A percentile compares a stretch with the other conserved stretches of the same genome.
These are phyloP conservation scores for Russula dissimulans DNA, from an alignment of 768 basidiomycete genomes.

Conservation along the genomic window DNA sequence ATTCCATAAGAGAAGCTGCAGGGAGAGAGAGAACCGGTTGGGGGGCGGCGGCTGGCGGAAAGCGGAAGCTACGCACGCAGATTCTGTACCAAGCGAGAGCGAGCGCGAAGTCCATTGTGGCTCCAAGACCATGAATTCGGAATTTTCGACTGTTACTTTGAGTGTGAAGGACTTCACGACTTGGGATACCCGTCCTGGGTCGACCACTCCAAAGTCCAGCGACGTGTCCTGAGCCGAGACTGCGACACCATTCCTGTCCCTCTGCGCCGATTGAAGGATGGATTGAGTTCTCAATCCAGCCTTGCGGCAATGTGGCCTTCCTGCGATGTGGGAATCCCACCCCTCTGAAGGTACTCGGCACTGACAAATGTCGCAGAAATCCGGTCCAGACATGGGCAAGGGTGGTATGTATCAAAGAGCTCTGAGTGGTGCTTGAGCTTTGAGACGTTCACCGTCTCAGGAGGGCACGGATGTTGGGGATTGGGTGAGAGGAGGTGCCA, in stretches of 20 bases:
- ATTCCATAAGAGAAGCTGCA: neutral
- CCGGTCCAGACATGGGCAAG: neutral
- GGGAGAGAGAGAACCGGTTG: neutral
- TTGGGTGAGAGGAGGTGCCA: neutral
- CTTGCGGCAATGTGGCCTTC: slow-evolving; percentile 4
- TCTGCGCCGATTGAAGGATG: neutral
- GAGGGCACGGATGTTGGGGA: too few species aligned
- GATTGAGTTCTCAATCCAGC: neutral
- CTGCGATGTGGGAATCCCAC: neutral
- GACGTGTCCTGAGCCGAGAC: neutral
- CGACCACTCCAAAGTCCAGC: slow-evolving; percentile 3
- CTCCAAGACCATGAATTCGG: slow-evolving; percentile 2
- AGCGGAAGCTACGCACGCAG: neutral
- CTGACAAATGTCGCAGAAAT: neutral
- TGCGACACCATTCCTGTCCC: slow-evolving; percentile 1
- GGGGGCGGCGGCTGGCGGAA: neutral
- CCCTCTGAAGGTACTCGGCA: neutral
- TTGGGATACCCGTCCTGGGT: neutral
- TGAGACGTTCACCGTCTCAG: neutral
- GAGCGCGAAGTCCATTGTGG: slow-evolving; percentile 2
- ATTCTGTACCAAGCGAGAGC: neutral
- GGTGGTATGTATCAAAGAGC: neutral
- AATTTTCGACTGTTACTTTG: neutral
- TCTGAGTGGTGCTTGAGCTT: too few species aligned
- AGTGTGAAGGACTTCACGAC: neutral